phyloP scores from a whole-genome alignment of 805 yeast genomes.

The Kuraishia hungarica region DNA sequence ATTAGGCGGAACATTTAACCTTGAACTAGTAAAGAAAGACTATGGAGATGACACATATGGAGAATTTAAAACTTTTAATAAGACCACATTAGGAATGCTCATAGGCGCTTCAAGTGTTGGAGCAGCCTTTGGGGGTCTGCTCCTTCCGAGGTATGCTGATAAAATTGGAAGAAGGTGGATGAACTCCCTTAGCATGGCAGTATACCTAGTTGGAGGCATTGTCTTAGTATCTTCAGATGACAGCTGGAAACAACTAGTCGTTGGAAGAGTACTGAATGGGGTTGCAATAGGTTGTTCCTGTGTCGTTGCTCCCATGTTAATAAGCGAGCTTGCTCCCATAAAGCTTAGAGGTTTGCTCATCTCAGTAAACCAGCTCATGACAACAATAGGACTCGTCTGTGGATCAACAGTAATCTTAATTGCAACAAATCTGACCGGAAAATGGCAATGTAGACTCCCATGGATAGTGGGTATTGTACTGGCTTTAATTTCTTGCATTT shows the following conservation, averaged over 20 bases:
- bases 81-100: conserved; percentile 20
- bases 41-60: background rate
- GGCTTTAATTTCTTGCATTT: conserved; percentile 6
- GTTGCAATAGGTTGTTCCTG: conserved; percentile 20
- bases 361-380: conserved; percentile 22
- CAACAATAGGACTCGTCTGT: conserved; percentile 23
- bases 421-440: conserved; percentile 6
- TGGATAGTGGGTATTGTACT: conserved; percentile 13
- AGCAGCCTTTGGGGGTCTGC: conserved; percentile 23
- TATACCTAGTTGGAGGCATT: conserved; percentile 14
- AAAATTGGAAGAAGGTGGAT: conserved; percentile 16
- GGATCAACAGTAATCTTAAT: conserved; percentile 19
- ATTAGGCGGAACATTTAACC: conserved; percentile 23
- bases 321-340: conserved; percentile 25
- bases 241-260: conserved; percentile 16
- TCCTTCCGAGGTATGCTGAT: conserved; percentile 12
- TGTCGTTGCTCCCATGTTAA: conserved; percentile 26
- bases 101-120: conserved; percentile 21
- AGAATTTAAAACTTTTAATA: conserved; percentile 7
- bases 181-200: conserved; percentile 13
- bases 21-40: conserved; percentile 1
- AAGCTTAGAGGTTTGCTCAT: conserved; percentile 21
- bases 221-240: conserved; percentile 7
- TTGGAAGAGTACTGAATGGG: conserved; percentile 23
- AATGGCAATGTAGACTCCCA: conserved; percentile 16